Base-by-base conservation (phyloP, 805 yeast species). In the Lachancea nothofagi region DNA sequence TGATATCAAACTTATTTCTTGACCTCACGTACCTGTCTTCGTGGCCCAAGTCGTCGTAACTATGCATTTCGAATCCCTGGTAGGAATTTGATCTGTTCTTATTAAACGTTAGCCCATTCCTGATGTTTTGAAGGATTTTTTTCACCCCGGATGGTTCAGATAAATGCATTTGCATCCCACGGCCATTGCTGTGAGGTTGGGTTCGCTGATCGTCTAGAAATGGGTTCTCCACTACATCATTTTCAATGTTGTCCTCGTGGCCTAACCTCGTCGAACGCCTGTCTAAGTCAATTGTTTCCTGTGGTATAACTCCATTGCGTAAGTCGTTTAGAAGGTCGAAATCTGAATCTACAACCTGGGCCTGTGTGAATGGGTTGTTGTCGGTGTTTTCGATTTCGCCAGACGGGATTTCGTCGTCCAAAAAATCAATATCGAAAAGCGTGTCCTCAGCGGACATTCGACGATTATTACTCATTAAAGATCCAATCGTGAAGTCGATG, bases 381-480 rank as follows among this genome's bases (percentile, higher is more conserved):
- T n/a, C 32, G 27, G 13, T 19, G 7, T 10, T 22, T 21, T 26
- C 38, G 41, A 31, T 33, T 47, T 34, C 41, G 19, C 8, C 10
- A 25, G 43, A 43, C n/a, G 46, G 33, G 26, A 23, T 36, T 6
- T 26, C 34, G 40, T 53, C 51, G 31, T 53, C 56, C n/a, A 65
- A 46, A 34, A 67, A 53, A 43, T 66, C 71, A 15, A 67, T 57
- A 45, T 67, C 72, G 38, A 66, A 67, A 18, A 67, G 50, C 24
- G 70, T 62, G 41, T 62, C 61, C 5, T 58, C 50, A 17, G 37
- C 19, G 3, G 32, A n/a, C 10, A 29, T 27, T 15, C 27, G 25
- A 9, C 35, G 28, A 6, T 24, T 12, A 20, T 15, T 20, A 19
- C 29, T 34, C 45, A 42, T 42, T n/a, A n/a, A n/a, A n/a, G n/a